phyloP scores from a whole-genome alignment of 2,329 filamentous ascomycete genomes.

The Immersiporthe knoxdaviesiana region DNA sequence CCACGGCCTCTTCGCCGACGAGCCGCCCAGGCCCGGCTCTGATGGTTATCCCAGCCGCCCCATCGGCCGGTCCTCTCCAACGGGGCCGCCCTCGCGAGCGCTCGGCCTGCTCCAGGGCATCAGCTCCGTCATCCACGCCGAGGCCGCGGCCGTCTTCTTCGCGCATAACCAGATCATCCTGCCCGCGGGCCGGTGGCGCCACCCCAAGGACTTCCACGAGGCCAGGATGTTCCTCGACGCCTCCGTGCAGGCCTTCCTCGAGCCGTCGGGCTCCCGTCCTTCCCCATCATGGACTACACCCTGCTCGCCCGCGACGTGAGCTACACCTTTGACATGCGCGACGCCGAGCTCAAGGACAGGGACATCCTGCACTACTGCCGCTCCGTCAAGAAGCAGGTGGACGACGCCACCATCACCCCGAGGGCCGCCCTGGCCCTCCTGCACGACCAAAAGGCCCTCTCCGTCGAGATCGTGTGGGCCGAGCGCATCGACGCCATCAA shows the following conservation, averaged over 20 bases:
- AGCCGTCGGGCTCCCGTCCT: no score
- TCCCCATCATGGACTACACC: background rate
- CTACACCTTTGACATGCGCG: constrained; percentile 26
- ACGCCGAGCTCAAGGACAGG: constrained; percentile 1
- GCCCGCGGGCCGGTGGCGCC: background rate
- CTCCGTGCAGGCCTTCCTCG: no score
- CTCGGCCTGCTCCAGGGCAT: constrained; percentile 22
- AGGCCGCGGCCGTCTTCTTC: constrained; percentile 16
- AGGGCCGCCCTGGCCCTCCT: constrained; percentile 4
- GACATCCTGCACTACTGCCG: background rate
- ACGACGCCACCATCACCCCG: background rate
- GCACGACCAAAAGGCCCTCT: constrained; percentile 5
- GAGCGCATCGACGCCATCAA: constrained; percentile 22
- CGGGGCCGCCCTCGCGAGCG: background rate
- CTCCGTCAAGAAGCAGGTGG: background rate
- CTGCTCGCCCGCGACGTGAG: constrained; percentile 21
- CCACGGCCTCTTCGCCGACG: background rate
- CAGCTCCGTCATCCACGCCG: constrained; percentile 8
- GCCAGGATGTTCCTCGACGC: background rate
- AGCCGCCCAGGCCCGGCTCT: background rate
- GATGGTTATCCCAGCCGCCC: background rate
- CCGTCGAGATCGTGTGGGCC: constrained; percentile 10
- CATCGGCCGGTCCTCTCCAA: background rate
- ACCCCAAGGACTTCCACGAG: background rate
- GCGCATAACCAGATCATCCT: constrained; percentile 19